These are phyloP conservation scores for Microcyclosporella mali DNA, from an alignment of 2,329 filamentous ascomycete genomes.

Conservation along the genomic window DNA sequence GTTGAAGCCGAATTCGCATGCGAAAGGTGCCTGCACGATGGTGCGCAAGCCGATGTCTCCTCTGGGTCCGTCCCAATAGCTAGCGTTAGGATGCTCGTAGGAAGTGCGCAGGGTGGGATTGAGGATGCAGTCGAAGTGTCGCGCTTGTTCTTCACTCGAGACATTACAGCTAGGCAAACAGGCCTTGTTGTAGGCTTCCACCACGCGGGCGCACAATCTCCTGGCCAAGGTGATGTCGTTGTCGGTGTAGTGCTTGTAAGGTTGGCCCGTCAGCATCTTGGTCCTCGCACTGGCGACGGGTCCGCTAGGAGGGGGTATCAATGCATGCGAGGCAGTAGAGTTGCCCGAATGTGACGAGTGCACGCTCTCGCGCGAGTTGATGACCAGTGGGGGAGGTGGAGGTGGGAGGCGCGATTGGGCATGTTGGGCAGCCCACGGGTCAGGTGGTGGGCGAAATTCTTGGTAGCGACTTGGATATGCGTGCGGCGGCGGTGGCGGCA, in stretches of 20 bases:
- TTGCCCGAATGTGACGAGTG: slow-evolving; percentile 36
- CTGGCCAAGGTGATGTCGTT: slow-evolving; percentile 74
- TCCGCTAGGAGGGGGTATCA: slow-evolving; percentile 19
- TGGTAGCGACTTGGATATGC: background rate
- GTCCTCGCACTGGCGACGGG: slow-evolving; percentile 60
- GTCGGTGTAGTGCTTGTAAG: slow-evolving; percentile 70
- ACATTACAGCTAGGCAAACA: slow-evolving; percentile 45
- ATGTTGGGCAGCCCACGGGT: no score
- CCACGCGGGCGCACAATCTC: slow-evolving; percentile 72
- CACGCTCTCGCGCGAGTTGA: slow-evolving; percentile 21
- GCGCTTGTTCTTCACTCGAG: slow-evolving; percentile 55
- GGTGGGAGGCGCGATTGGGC: slow-evolving; percentile 10
- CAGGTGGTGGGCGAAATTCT: background rate
- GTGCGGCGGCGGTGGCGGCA: slow-evolving; percentile 10
- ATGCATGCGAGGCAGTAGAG: slow-evolving; percentile 28
- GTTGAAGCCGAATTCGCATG: slow-evolving; percentile 94
- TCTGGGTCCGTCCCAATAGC: slow-evolving; percentile 22
- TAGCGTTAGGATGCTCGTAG: background rate
- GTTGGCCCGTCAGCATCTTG: slow-evolving; percentile 75
- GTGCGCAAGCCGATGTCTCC: slow-evolving; percentile 68
- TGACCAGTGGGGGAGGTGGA: slow-evolving; percentile 7
- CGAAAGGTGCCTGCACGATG: slow-evolving; percentile 80
- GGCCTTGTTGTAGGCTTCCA: slow-evolving; percentile 75
- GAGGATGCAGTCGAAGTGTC: slow-evolving; percentile 66
- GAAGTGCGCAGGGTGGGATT: slow-evolving; percentile 50